Evolutionary conservation across 148 eudicot species (phyloP), one percentile per base, ranked within the genome.

Genomic region (Fagopyrum esculentum): DNA sequence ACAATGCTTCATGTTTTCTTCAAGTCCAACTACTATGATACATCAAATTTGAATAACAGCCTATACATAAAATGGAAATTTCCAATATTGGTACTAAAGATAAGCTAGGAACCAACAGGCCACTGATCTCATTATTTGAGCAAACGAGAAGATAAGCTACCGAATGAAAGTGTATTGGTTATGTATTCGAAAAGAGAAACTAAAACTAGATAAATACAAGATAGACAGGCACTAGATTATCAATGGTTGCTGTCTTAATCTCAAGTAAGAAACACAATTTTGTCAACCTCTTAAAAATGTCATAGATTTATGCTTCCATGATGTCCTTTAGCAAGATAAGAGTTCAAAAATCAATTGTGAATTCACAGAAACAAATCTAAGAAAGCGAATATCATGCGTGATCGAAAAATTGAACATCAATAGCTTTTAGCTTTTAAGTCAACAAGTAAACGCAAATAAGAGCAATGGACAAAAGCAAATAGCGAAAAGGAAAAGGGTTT

Each of bases 401-500:
- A 35, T 35, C 40, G 40, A 35, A 35, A 35, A 35, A 35, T 35
- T 35, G 40, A 35, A 35, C 40, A 35, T 35, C 2, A 35, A 35
- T 35, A 35, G 40, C 40, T 35, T 35, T 35, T 35, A 35, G 3
- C 40, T 35, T 35, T 35, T 35, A 35, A 35, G n/a, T 52, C 13
- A 4, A 52, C n/a, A 52, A 60, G 68, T 60, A 22, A 26, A 22
- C 68, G n/a, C 70, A 71, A 80, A 66, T 70, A 64, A 26, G 69
- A 45, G 44, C 30, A 59, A 48, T 13, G n/a, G 10, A 56, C 9
- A 17, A 72, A 29, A 35, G 13, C 50, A 35, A 50, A 61, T 4
- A 61, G 12, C 45, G 4, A 26, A 17, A 59, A 44, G 44, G 22
- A 45, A 29, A 40, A 35, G 22, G 6, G 61, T 85, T 1, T 75